These are phyloP conservation scores for Phalaenopsis equestris DNA, from an alignment of 106 monocot species.

Conservation along the genomic window DNA sequence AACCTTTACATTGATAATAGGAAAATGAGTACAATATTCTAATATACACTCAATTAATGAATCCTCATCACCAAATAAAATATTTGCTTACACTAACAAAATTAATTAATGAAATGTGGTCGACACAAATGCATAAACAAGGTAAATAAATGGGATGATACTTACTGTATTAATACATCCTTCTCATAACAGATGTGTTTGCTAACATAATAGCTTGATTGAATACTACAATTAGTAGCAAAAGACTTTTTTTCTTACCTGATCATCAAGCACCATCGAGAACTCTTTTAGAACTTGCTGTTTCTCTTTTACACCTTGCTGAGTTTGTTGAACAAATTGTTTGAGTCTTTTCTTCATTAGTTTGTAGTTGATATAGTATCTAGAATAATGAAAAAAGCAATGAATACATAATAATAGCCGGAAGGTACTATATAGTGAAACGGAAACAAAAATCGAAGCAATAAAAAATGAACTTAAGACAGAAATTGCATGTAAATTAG, in stretches of 20 bases:
- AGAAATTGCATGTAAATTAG: neutral
- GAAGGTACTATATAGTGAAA: neutral
- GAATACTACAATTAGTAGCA: too few relatives aligned
- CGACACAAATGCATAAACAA: too few relatives aligned
- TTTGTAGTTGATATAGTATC: slow-evolving; percentile 97
- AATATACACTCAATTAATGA: too few relatives aligned
- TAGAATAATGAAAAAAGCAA: slow-evolving; percentile 12
- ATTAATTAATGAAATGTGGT: too few relatives aligned
- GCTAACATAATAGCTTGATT: too few relatives aligned
- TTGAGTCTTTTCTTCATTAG: slow-evolving; percentile 94
- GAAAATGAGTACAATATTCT: too few relatives aligned
- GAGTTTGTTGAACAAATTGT: slow-evolving; percentile 49
- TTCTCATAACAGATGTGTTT: too few relatives aligned
- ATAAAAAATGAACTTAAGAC: slow-evolving; percentile 3
- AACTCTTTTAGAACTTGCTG: slow-evolving; percentile 74
- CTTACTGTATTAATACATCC: neutral
- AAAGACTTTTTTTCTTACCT: slow-evolving; percentile 24
- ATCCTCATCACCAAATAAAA: too few relatives aligned
- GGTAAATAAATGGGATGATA: neutral
- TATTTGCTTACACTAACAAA: too few relatives aligned
- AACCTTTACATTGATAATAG: too few relatives aligned
- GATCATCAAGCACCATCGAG: slow-evolving; percentile 86
- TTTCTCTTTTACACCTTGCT: slow-evolving; percentile 46
- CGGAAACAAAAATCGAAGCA: neutral
- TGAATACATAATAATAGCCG: neutral